phyloP scores from a whole-genome alignment of 129 eudicot genomes.

The Tagetes patula region DNA sequence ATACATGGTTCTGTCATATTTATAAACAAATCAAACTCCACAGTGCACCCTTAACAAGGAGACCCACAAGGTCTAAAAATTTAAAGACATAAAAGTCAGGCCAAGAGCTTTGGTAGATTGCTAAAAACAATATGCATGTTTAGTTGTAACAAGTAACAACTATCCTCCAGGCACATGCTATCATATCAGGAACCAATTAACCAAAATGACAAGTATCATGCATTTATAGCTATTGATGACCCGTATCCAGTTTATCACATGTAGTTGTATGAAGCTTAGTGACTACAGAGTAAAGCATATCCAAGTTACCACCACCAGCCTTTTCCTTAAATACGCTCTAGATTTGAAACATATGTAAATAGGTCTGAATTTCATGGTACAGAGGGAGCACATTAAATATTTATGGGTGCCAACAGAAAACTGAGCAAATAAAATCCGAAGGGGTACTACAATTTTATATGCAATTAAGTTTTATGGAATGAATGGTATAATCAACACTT shows the following conservation, averaged over 20 bases:
- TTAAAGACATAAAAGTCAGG: slow-evolving; percentile 9
- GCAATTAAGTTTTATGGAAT: slow-evolving; percentile 14
- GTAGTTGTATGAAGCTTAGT: slow-evolving; percentile 8
- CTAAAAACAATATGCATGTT: slow-evolving; percentile 9
- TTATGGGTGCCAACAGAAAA: background rate
- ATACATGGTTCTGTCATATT: background rate
- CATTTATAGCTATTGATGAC: background rate
- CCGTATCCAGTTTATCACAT: background rate
- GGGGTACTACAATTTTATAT: slow-evolving; percentile 6
- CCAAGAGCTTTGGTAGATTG: slow-evolving; percentile 16
- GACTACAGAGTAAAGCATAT: background rate
- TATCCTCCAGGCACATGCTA: background rate
- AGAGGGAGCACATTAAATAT: background rate
- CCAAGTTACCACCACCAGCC: background rate
- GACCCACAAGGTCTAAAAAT: slow-evolving; percentile 5
- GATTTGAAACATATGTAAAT: background rate
- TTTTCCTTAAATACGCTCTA: too few species aligned
- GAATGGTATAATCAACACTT: slow-evolving; percentile 8
- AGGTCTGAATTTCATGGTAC: background rate
- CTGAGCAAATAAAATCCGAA: background rate
- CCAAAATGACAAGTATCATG: background rate
- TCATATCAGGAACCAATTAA: slow-evolving; percentile 15
- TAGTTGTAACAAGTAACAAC: slow-evolving; percentile 14
- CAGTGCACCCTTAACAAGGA: background rate
- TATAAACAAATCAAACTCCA: background rate